These are phyloP conservation scores for Penicillium goetzii DNA, from an alignment of 495 filamentous ascomycete species.

Conservation along the genomic window DNA sequence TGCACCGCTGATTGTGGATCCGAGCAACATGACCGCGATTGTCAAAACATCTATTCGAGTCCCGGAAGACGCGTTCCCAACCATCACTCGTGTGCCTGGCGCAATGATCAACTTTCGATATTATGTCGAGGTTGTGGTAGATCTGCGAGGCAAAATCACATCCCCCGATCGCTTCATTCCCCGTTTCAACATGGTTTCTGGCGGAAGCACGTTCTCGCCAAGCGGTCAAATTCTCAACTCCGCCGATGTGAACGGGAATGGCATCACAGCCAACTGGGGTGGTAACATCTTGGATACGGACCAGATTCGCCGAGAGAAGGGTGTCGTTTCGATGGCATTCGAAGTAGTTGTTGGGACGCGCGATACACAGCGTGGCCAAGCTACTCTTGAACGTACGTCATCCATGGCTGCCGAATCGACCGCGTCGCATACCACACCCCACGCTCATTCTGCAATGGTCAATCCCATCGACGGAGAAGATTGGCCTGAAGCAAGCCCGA, in stretches of 20 bases:
- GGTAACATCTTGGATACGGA: conserved; percentile 88
- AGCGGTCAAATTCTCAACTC: conserved; percentile 53
- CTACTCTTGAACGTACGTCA: conserved; percentile 40
- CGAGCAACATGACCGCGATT: conserved; percentile 70
- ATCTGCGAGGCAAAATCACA: conserved; percentile 84
- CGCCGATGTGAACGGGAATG: conserved; percentile 40
- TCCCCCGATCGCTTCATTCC: conserved; percentile 66
- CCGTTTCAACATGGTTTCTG: conserved; percentile 57
- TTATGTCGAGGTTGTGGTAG: conserved; percentile 87
- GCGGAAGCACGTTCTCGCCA: conserved; percentile 49
- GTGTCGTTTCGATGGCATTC: conserved; percentile 78
- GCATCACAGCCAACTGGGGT: conserved; percentile 60
- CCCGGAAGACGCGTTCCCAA: conserved; percentile 90
- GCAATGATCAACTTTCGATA: conserved; percentile 94
- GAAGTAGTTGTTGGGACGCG: conserved; percentile 87
- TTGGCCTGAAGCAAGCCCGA: conserved; percentile 34
- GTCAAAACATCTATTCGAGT: conserved; percentile 82
- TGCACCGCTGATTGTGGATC: conserved; percentile 83
- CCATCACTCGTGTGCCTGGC: conserved; percentile 85
- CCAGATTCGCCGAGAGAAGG: conserved; percentile 81
- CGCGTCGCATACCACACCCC: conserved; percentile 18
- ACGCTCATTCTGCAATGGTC: conserved; percentile 11
- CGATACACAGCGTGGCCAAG: conserved; percentile 69
- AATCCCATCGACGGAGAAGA: conserved; percentile 35
- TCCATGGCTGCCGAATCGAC: conserved; percentile 33